A percentile compares a stretch with the other conserved stretches of the same genome.
Evolutionary conservation across 352 stramenopile genomes (phyloP).

Genomic region (Pythium vanterpoolii): DNA sequence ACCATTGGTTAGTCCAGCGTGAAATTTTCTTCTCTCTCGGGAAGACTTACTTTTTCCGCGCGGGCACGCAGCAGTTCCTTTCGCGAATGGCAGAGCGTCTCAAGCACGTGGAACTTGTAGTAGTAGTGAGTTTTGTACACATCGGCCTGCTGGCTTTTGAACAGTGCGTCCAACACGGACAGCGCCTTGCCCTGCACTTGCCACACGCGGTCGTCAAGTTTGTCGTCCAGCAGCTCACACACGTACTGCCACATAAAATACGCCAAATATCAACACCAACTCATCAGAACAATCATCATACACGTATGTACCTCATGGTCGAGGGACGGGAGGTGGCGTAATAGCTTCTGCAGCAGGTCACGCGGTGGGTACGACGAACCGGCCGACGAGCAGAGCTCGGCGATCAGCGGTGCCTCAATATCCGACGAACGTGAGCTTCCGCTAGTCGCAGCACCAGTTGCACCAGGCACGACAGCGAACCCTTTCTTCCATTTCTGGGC

Average conservation of each 20-base stretch:
- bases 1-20: too few relatives aligned
- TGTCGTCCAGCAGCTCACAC: constrained; percentile 82
- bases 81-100: constrained; percentile 50
- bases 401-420: constrained; percentile 65
- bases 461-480: constrained; percentile 35
- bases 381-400: constrained; percentile 72
- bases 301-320: constrained; percentile 48
- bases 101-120: constrained; percentile 38
- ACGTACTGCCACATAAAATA: constrained; percentile 49
- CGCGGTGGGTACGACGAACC: constrained; percentile 80
- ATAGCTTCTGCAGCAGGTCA: constrained; percentile 73
- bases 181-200: constrained; percentile 80
- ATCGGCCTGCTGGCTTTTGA: constrained; percentile 49
- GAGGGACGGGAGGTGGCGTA: constrained; percentile 66
- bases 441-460: not conserved
- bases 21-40: too few relatives aligned
- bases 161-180: constrained; percentile 66
- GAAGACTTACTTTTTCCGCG: constrained; percentile 73
- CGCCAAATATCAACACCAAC: not conserved
- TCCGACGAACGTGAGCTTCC: constrained; percentile 35
- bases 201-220: constrained; percentile 79
- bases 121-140: constrained; percentile 76
- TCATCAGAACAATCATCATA: not conserved
- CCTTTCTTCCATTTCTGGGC: constrained; percentile 74
- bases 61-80: constrained; percentile 78